These are phyloP conservation scores for Borovskyia barvae DNA, from an alignment of 208 protist genomes.

Conservation along the genomic window DNA sequence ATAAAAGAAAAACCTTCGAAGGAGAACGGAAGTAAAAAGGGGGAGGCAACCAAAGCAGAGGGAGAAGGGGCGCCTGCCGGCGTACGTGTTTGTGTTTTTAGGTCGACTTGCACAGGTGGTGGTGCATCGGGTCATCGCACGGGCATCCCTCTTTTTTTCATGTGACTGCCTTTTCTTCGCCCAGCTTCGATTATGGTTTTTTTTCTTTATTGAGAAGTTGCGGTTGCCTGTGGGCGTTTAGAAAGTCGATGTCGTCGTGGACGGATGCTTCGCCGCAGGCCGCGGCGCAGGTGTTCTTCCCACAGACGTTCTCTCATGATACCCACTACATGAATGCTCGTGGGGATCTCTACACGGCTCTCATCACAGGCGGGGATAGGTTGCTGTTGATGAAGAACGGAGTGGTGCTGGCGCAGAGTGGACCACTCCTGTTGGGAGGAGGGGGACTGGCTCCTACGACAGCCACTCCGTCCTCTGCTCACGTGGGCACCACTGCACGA, in stretches of 20 bases:
- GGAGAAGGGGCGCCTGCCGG: too few species aligned
- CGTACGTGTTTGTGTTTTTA: too few species aligned
- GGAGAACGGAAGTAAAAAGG: too few species aligned
- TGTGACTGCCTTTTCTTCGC: neutral
- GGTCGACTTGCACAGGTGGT: too few species aligned
- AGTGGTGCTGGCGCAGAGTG: slow-evolving; percentile 37
- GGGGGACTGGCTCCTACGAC: neutral
- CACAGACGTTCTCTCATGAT: slow-evolving; percentile 59
- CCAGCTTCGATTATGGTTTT: neutral
- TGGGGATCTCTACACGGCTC: slow-evolving; percentile 61
- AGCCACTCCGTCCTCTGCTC: neutral
- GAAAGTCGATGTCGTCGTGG: neutral
- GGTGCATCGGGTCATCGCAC: too few species aligned
- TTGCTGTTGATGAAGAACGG: slow-evolving; percentile 64
- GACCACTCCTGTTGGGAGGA: slow-evolving; percentile 20
- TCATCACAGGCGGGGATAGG: slow-evolving; percentile 53
- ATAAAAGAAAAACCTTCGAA: too few species aligned
- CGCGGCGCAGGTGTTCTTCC: slow-evolving; percentile 46
- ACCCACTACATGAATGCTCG: slow-evolving; percentile 44
- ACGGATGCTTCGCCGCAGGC: neutral
- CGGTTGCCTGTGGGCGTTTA: neutral
- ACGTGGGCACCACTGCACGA: neutral
- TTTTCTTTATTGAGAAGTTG: neutral
- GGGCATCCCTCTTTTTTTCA: too few species aligned
- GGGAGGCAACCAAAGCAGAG: too few species aligned